Evolutionary conservation across 306 rosid species (phyloP).

Genomic region (Trifolium pratense): DNA sequence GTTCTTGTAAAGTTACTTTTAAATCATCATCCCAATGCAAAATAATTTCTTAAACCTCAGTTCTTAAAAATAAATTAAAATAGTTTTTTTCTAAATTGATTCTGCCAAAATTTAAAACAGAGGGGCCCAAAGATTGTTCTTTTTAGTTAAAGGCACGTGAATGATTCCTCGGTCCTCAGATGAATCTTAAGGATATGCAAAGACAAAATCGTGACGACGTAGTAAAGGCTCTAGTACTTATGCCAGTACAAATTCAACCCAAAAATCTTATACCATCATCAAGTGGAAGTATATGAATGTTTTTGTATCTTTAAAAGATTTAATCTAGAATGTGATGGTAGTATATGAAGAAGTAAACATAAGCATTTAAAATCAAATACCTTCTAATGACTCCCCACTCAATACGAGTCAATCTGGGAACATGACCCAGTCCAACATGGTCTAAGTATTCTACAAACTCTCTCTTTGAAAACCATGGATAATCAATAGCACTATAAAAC

Average conservation of each 20-base stretch:
- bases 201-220: slow-evolving; percentile 22
- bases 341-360: slow-evolving; percentile 27
- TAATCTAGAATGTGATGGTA: slow-evolving; percentile 31
- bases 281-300: slow-evolving; percentile 31
- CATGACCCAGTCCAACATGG: slow-evolving; percentile 95
- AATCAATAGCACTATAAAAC: slow-evolving; percentile 97
- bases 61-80: slow-evolving; percentile 8
- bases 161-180: neutral
- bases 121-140: neutral
- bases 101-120: slow-evolving; percentile 1
- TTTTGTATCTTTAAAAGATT: slow-evolving; percentile 27
- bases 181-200: slow-evolving; percentile 15
- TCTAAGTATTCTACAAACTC: slow-evolving; percentile 92
- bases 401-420: slow-evolving; percentile 90
- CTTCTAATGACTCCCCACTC: slow-evolving; percentile 98
- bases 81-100: slow-evolving; percentile 1
- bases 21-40: slow-evolving; percentile 4
- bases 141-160: neutral
- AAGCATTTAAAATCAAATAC: slow-evolving; percentile 55
- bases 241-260: slow-evolving; percentile 26
- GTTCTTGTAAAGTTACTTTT: neutral
- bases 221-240: slow-evolving; percentile 32
- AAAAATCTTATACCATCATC: slow-evolving; percentile 33
- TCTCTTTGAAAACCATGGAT: slow-evolving; percentile 93
- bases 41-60: neutral